These are phyloP conservation scores for Violaceomyces palustris DNA, from an alignment of 1,284 basidiomycete genomes.

Conservation along the genomic window DNA sequence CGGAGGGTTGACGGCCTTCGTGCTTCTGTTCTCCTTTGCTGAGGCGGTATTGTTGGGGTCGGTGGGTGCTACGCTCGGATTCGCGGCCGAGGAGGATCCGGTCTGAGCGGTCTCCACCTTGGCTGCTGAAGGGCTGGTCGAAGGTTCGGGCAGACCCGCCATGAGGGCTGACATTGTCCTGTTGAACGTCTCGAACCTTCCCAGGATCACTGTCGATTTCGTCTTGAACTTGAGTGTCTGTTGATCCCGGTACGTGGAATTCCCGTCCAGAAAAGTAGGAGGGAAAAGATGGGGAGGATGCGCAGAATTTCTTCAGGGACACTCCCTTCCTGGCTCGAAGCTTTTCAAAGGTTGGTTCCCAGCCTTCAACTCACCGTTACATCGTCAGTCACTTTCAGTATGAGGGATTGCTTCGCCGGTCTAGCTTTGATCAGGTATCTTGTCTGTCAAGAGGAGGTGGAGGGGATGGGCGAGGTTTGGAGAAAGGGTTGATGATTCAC, in stretches of 20 bases:
- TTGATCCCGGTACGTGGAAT: no score
- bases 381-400: slow-evolving; percentile 45
- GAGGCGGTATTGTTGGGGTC: neutral
- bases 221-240: slow-evolving; percentile 78
- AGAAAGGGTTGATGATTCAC: neutral
- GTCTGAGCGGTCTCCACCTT: no score
- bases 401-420: slow-evolving; percentile 26
- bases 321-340: no score
- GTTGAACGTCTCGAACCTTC: slow-evolving; percentile 87
- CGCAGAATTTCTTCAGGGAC: no score
- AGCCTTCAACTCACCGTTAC: slow-evolving; percentile 10
- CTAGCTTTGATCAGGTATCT: slow-evolving; percentile 41
- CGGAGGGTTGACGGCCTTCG: no score
- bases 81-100: slow-evolving; percentile 2
- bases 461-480: neutral
- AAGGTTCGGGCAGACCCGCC: slow-evolving; percentile 47
- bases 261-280: no score
- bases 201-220: slow-evolving; percentile 82
- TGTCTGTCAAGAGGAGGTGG: slow-evolving; percentile 6
- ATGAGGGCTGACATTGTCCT: slow-evolving; percentile 74
- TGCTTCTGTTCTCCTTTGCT: neutral
- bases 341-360: neutral
- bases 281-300: no score
- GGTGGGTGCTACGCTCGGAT: neutral
- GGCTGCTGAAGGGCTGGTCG: neutral